Evolutionary conservation across 805 yeast species (phyloP).

Genomic region (Blastobotrys peoriensis): DNA sequence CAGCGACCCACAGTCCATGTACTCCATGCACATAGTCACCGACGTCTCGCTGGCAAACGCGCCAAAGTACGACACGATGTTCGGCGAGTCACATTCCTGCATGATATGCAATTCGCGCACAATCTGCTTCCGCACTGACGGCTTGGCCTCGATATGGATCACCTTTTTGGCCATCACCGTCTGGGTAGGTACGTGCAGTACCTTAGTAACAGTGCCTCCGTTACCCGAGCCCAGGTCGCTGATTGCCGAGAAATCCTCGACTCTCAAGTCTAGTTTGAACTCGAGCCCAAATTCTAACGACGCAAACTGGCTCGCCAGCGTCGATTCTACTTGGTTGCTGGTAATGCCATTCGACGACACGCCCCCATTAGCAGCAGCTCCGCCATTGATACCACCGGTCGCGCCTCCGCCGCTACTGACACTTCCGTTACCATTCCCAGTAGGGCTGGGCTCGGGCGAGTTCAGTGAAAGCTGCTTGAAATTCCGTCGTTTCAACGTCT

Average conservation of each 20-base stretch:
- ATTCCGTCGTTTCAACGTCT: slow-evolving; percentile 51
- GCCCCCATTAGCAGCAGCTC: background rate
- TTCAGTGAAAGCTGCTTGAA: slow-evolving; percentile 49
- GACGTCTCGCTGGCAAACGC: slow-evolving; percentile 67
- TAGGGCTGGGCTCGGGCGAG: background rate
- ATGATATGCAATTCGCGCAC: slow-evolving; percentile 82
- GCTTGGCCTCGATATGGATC: slow-evolving; percentile 79
- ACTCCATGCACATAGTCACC: slow-evolving; percentile 91
- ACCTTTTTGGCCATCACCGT: slow-evolving; percentile 85
- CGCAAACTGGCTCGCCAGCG: slow-evolving; percentile 37
- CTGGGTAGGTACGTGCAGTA: slow-evolving; percentile 82
- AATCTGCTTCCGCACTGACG: slow-evolving; percentile 72
- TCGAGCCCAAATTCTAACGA: slow-evolving; percentile 50
- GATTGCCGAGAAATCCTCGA: slow-evolving; percentile 66
- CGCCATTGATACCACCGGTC: background rate
- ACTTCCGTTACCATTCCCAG: slow-evolving; percentile 5
- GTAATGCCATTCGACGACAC: slow-evolving; percentile 15
- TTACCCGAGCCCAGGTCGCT: slow-evolving; percentile 87
- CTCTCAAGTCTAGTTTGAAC: slow-evolving; percentile 45
- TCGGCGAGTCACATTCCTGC: slow-evolving; percentile 79
- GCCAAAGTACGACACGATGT: slow-evolving; percentile 85
- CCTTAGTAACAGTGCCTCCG: slow-evolving; percentile 88
- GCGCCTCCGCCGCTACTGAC: slow-evolving; percentile 5
- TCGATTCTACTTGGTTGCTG: slow-evolving; percentile 24
- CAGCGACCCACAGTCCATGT: slow-evolving; percentile 89